phyloP scores from a whole-genome alignment of 129 eudicot species.

The Calendula officinalis region DNA sequence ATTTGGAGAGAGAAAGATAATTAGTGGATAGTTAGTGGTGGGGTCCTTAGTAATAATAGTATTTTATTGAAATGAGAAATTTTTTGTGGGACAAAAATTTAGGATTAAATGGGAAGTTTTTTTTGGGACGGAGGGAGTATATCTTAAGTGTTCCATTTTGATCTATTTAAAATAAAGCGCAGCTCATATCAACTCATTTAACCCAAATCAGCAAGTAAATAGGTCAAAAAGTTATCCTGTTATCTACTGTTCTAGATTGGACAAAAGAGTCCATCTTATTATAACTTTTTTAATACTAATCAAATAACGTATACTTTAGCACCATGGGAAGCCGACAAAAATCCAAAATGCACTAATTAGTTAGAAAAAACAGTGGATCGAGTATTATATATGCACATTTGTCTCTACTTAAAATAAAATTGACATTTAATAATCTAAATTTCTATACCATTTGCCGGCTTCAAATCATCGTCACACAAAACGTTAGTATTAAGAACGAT shows the following conservation, averaged over 20 bases:
- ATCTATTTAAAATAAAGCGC: no score
- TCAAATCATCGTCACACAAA: conserved; percentile 20
- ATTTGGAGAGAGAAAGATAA: no score
- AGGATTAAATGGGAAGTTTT: no score
- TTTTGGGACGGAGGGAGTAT: no score
- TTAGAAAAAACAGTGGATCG: background rate
- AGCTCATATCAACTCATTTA: no score
- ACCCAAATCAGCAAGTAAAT: no score
- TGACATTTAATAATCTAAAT: background rate
- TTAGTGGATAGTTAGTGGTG: no score
- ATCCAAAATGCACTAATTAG: conserved; percentile 23
- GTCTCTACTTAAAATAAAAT: conserved; percentile 12
- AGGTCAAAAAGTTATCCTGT: conserved; percentile 3
- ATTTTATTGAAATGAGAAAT: no score
- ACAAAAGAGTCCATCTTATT: background rate
- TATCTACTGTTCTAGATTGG: background rate
- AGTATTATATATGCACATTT: conserved; percentile 7
- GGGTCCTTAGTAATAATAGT: no score
- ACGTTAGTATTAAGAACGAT: conserved; percentile 20
- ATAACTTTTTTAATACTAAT: background rate
- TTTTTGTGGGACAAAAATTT: no score
- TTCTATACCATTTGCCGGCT: conserved; percentile 26
- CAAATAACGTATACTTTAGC: background rate
- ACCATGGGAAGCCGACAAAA: conserved; percentile 8
- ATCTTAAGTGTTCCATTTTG: no score